Evolutionary conservation across 75 land plant genomes (phyloP).

Genomic region (Chamaecyparis obtusa): DNA sequence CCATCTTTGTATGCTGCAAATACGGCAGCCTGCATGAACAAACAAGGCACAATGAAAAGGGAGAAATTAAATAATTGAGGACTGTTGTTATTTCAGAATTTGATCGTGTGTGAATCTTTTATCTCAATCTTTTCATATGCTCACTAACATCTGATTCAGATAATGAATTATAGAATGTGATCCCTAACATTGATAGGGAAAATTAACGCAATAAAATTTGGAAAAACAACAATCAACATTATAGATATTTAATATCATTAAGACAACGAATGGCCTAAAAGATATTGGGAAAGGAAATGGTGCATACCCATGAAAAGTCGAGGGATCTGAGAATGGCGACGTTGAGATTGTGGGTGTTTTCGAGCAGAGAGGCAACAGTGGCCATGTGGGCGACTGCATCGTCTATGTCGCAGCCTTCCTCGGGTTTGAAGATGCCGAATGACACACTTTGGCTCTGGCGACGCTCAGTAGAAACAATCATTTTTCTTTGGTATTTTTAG

Average conservation of each 20-base stretch:
- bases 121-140: too few relatives aligned
- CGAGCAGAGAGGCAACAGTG: not conserved
- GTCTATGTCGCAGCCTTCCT: not conserved
- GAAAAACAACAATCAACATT: too few relatives aligned
- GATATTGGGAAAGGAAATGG: too few relatives aligned
- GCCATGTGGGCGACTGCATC: constrained; percentile 6
- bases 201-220: too few relatives aligned
- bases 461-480: too few relatives aligned
- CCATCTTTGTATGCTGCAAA: not conserved
- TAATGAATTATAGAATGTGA: too few relatives aligned
- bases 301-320: not conserved
- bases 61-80: not conserved
- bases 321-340: not conserved
- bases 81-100: too few relatives aligned
- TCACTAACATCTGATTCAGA: too few relatives aligned
- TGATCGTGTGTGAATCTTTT: too few relatives aligned
- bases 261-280: not conserved
- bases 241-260: too few relatives aligned
- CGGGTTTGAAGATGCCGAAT: not conserved
- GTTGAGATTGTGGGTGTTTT: not conserved
- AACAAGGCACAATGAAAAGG: not conserved
- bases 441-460: not conserved
- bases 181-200: too few relatives aligned
- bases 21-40: not conserved
- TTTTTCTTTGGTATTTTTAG: too few relatives aligned